These are phyloP conservation scores for Colletotrichum neosansevieriae DNA, from an alignment of 2,329 filamentous ascomycete genomes.

Conservation along the genomic window DNA sequence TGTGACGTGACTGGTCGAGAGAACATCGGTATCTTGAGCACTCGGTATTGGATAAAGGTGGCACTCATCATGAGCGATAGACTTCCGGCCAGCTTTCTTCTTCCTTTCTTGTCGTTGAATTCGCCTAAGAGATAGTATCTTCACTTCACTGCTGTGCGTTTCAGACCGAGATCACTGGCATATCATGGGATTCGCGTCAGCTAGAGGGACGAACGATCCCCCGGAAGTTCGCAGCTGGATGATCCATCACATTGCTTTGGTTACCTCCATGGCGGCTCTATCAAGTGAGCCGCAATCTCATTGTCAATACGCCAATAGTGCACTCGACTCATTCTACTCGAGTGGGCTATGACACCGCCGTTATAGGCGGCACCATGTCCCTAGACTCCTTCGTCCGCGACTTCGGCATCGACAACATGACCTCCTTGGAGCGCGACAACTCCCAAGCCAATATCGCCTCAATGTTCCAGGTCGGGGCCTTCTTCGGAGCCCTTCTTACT, in stretches of 20 bases:
- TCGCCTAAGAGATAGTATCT: no score
- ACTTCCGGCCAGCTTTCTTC: background rate
- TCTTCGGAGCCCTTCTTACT: constrained; percentile 65
- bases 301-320: background rate
- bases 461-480: constrained; percentile 68
- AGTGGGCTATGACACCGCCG: constrained; percentile 42
- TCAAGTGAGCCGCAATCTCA: constrained; percentile 44
- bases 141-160: no score
- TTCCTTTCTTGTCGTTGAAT: background rate
- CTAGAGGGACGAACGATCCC: constrained; percentile 53
- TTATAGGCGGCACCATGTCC: constrained; percentile 45
- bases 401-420: constrained; percentile 39
- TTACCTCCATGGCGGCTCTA: constrained; percentile 50
- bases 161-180: no score
- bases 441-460: constrained; percentile 49
- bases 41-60: background rate
- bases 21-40: background rate
- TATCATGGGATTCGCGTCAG: constrained; percentile 32
- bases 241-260: constrained; percentile 49
- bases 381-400: constrained; percentile 42
- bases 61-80: background rate
- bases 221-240: constrained; percentile 51
- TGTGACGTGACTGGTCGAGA: background rate
- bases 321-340: background rate
- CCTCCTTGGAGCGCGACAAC: constrained; percentile 32